Evolutionary conservation across 768 basidiomycete species (phyloP).

Genomic region (Phlegmacium glaucopus): DNA sequence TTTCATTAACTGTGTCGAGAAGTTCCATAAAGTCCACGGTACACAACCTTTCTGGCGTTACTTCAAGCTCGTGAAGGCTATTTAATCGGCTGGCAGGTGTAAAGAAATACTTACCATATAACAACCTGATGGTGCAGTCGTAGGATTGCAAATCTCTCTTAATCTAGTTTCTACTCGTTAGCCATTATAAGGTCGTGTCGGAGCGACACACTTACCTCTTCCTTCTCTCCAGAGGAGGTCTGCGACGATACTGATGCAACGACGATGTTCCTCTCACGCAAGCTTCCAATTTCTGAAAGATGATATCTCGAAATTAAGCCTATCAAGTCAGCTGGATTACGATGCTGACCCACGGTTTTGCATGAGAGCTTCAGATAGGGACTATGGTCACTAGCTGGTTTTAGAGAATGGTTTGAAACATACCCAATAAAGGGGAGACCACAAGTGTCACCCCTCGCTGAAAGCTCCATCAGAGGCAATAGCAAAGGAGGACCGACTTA

Average conservation of each 20-base stretch:
- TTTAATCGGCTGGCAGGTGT: background rate
- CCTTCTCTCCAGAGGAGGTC: conserved; percentile 49
- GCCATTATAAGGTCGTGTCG: background rate
- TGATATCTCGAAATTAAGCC: background rate
- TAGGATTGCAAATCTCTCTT: conserved; percentile 56
- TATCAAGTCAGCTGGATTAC: background rate
- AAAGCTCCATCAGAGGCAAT: background rate
- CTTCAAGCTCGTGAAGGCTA: conserved; percentile 28
- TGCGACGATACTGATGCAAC: conserved; percentile 70
- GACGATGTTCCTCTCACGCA: conserved; percentile 50
- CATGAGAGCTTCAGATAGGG: conserved; percentile 58
- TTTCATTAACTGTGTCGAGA: conserved; percentile 47
- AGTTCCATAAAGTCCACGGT: conserved; percentile 49
- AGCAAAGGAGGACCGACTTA: background rate
- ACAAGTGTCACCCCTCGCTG: conserved; percentile 72
- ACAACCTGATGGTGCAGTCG: conserved; percentile 53
- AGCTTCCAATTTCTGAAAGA: conserved; percentile 55
- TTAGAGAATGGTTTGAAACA: background rate
- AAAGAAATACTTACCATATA: conserved; percentile 58
- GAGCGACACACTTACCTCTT: conserved; percentile 36
- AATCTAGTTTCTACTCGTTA: conserved; percentile 40
- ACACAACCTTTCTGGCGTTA: conserved; percentile 74
- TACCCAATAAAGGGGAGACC: conserved; percentile 75
- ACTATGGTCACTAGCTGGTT: no score
- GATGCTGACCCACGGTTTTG: conserved; percentile 58